Conservation (phyloP, 768 basidiomycete species). For the Boletus sp. region DNA sequence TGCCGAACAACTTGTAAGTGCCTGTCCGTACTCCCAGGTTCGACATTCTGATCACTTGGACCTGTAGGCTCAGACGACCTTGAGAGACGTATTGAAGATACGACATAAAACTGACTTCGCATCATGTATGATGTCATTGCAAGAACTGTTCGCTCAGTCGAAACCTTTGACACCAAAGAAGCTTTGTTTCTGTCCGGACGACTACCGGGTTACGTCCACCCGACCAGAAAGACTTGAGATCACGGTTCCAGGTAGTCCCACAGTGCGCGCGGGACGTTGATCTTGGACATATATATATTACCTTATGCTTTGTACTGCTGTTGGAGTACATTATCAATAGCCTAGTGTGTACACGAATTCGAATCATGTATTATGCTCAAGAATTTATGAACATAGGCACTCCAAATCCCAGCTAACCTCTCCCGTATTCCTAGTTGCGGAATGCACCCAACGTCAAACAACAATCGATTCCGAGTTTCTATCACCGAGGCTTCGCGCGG, state of each 20-base stretch:
- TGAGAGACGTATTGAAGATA: slow-evolving; percentile 10
- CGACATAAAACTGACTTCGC: slow-evolving; percentile 9
- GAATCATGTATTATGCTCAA: slow-evolving; percentile 1
- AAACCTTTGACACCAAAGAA: slow-evolving; percentile 5
- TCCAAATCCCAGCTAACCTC: not conserved
- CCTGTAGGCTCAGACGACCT: slow-evolving; percentile 17
- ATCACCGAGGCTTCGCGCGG: not conserved
- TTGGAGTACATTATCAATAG: slow-evolving; percentile 9
- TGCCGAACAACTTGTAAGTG: slow-evolving; percentile 24
- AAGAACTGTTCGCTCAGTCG: slow-evolving; percentile 21
- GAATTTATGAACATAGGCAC: not conserved
- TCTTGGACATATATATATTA: slow-evolving; percentile 7
- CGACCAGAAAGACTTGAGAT: slow-evolving; percentile 13
- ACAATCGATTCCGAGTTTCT: not conserved
- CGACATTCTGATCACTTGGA: not conserved
- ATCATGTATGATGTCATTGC: slow-evolving; percentile 16
- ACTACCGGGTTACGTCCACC: not conserved
- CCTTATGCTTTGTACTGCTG: slow-evolving; percentile 6
- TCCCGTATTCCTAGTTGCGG: not conserved
- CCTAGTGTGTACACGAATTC: slow-evolving; percentile 11
- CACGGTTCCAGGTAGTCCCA: slow-evolving; percentile 22
- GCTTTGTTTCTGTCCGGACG: slow-evolving; percentile 5
- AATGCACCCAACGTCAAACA: not conserved
- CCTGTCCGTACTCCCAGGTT: not conserved
- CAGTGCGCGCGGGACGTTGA: slow-evolving; percentile 16